Conservation (phyloP, 331 rosid genomes). For the Phaseolus coccineus region DNA sequence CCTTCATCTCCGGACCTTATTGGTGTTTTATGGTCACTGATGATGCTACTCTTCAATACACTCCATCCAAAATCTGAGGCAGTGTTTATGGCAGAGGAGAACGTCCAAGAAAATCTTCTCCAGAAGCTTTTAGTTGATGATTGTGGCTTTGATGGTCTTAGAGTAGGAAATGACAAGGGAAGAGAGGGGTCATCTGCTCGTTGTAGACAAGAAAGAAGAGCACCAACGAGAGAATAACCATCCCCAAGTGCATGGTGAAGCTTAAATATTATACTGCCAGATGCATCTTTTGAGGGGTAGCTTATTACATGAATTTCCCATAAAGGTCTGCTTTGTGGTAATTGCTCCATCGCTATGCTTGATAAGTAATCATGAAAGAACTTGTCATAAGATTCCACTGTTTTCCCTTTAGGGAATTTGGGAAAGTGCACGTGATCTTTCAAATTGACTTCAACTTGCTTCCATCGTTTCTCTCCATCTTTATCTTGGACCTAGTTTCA, state of each 20-base stretch:
- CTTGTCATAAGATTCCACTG: conserved; percentile 42
- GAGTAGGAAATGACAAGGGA: conserved; percentile 53
- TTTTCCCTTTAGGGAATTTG: conserved; percentile 32
- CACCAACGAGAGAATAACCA: conserved; percentile 58
- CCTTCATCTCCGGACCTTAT: conserved; percentile 47
- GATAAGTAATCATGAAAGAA: conserved; percentile 42
- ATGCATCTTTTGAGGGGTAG: conserved; percentile 43
- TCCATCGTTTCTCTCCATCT: conserved; percentile 53
- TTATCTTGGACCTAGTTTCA: conserved; percentile 43
- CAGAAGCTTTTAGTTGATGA: conserved; percentile 8
- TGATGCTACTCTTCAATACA: conserved; percentile 47
- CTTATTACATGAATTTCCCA: conserved; percentile 54
- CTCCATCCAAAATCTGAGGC: conserved; percentile 51
- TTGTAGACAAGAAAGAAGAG: conserved; percentile 56
- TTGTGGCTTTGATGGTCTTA: conserved; percentile 38
- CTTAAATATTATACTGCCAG: conserved; percentile 43
- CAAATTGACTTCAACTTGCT: conserved; percentile 45
- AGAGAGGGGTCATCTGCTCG: conserved; percentile 54
- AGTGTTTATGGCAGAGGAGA: conserved; percentile 47
- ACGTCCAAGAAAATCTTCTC: conserved; percentile 2
- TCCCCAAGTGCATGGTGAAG: conserved; percentile 63
- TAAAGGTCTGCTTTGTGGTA: conserved; percentile 50
- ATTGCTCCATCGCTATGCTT: conserved; percentile 42
- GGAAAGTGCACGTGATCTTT: conserved; percentile 48
- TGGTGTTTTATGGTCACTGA: conserved; percentile 50